Percentiles rank a stretch among this genome's conserved stretches.
These are phyloP conservation scores for Penstemon eatonii DNA, from an alignment of 257 asterid species.

Conservation along the genomic window DNA sequence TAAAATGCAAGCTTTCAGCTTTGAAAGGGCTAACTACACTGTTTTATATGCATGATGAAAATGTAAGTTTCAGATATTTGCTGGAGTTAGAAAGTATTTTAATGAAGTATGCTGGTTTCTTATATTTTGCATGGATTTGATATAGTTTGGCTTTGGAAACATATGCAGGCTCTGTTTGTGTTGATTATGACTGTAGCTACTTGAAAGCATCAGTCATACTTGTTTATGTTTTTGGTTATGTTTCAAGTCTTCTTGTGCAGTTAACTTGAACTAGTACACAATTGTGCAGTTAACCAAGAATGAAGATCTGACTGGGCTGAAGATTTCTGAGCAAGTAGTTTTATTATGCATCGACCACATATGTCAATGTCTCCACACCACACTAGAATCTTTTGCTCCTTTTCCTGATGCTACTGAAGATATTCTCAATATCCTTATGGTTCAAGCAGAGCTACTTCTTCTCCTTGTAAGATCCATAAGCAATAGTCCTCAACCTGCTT, in stretches of 20 bases:
- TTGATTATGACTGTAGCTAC: constrained; percentile 4
- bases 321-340: constrained; percentile 55
- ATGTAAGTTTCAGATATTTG: constrained; percentile 43
- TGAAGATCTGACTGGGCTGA: constrained; percentile 45
- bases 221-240: constrained; percentile 7
- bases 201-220: neutral
- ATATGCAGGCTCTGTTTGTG: neutral
- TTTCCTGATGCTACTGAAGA: constrained; percentile 46
- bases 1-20: constrained; percentile 74
- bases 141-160: constrained; percentile 2
- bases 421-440: constrained; percentile 57
- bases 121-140: constrained; percentile 4
- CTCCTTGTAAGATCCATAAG: constrained; percentile 52
- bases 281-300: constrained; percentile 57
- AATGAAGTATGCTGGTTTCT: constrained; percentile 3
- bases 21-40: constrained; percentile 63
- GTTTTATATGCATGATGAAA: constrained; percentile 52
- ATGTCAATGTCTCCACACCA: constrained; percentile 60
- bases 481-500: constrained; percentile 37
- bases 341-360: constrained; percentile 55
- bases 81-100: neutral
- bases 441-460: constrained; percentile 77
- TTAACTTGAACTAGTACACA: constrained; percentile 28
- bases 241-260: constrained; percentile 3
- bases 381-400: constrained; percentile 55